Conservation (phyloP, 2,329 filamentous ascomycete species). For the Colletotrichum destructivum region DNA sequence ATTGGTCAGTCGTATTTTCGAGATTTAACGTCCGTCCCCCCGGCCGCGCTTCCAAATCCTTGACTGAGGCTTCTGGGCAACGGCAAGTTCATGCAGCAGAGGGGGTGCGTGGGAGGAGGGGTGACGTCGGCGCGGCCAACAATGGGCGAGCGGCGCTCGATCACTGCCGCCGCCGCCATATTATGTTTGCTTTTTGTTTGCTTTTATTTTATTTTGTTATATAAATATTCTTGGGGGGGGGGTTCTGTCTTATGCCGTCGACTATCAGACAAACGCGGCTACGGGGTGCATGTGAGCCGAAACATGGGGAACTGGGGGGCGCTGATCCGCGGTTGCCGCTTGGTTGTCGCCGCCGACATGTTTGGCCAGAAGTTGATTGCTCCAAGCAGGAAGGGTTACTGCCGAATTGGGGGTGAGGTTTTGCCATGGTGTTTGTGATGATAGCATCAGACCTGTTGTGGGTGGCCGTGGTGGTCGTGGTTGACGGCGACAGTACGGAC, state of each 20-base stretch:
- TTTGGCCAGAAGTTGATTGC: neutral
- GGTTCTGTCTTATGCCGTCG: neutral
- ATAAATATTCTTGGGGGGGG: too few relatives aligned
- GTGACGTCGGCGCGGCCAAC: slow-evolving; percentile 1
- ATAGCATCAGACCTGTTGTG: too few relatives aligned
- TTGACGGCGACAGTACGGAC: slow-evolving; percentile 17
- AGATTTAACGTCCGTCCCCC: too few relatives aligned
- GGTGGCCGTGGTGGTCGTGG: too few relatives aligned
- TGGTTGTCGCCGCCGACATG: neutral
- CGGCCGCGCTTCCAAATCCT: neutral
- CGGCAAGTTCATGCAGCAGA: neutral
- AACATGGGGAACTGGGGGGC: slow-evolving; percentile 12
- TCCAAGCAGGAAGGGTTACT: neutral
- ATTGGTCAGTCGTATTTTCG: neutral
- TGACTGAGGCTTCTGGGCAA: neutral
- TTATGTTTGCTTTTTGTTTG: neutral
- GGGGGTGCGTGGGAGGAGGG: neutral
- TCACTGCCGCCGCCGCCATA: neutral
- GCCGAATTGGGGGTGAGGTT: too few relatives aligned
- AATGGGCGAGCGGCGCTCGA: neutral
- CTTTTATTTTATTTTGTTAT: too few relatives aligned
- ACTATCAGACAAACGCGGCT: neutral
- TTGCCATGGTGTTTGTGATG: neutral
- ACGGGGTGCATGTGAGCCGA: neutral
- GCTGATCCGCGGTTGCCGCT: slow-evolving; percentile 10